Evolutionary conservation across 768 basidiomycete genomes (phyloP), one percentile per base, ranked within the genome.

Genomic region (Myochromella boudieri): DNA sequence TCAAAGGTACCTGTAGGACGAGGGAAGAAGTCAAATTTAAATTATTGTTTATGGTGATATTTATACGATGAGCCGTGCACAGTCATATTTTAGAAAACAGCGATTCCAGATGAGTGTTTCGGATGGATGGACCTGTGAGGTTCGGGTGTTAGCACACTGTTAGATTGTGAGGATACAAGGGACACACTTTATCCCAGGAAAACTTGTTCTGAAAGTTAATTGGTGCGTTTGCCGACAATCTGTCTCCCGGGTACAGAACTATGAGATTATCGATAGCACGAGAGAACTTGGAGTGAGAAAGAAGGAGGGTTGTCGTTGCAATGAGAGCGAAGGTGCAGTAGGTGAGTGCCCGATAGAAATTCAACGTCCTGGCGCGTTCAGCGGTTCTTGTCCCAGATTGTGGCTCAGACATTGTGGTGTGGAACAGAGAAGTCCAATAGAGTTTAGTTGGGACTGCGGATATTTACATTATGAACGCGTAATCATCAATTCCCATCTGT

Each of bases 1-100:
- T 68, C 25, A 77, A 55, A 17, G 76, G 75, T 11, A 76, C 74
- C 75, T 78, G 33, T n/a, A 27, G 15, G 15, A 32, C 6, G 5
- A n/a, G 18, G 21, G 4, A 8, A 32, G 20, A 10, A 12, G 24
- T 44, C 29, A 39, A 27, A 11, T 32, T 9, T 4, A 32, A 6
- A 10, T 14, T 15, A 18, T 8, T 25, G n/a, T 20, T 17, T 17
- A 17, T 14, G 10, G 17, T n/a, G 20, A n/a, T 6, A 44, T 10
- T 15, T 17, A 7, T 39, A 68, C 68, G 28, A 58, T 58, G 4
- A 71, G 58, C 27, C 65, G 59, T 39, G 66, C 60, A 48, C 69
- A 71, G 38, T 70, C 55, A 14, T 51, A 43, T 3, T 54, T 48
- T 4, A 42, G 15, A 42, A 60, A 61, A 51, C 66, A 68, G 28